Base-by-base conservation (phyloP, 768 basidiomycete genomes). In the Paxillus ammoniavirescens region DNA sequence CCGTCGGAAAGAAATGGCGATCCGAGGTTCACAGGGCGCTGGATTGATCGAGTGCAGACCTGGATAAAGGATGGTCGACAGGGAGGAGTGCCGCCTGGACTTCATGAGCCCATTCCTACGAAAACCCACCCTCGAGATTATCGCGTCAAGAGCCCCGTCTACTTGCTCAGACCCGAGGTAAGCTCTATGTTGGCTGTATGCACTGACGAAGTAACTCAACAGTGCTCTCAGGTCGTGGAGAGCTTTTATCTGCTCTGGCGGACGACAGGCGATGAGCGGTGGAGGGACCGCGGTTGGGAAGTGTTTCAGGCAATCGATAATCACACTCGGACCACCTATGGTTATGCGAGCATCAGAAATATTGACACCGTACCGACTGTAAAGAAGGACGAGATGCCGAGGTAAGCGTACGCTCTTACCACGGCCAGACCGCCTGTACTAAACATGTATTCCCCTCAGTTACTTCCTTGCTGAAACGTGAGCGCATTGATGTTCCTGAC, bases 181-280 rank as follows among this genome's bases (percentile, higher is more conserved):
- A 31, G 74, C 59, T 46, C 17, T n/a, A 12, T 18, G 10, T 13
- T 15, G 9, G 14, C 3, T 28, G 18, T 26, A 13, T 26, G 14
- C 12, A 46, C 4, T 26, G 33, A 36, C 21, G 30, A 15, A 8
- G 42, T 14, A 17, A 30, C n/a, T n/a, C 4, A 5, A 35, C 5
- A 6, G 23, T 13, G 23, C n/a, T 2, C 5, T 26, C 54, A 82
- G 82, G 70, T 79, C 15, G 59, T 82, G 3, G 82, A 83, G 63
- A 77, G 75, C 49, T 73, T 83, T 50, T 84, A 80, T 65, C 63
- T 82, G 30, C 61, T 82, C 45, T 84, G 79, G 77, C 69, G 72
- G 49, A 76, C 77, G 5, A 83, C 82, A 2, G 77, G 78, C 6
- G 72, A 79, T 50, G 66, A 65, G 30, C 62, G 67, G 12, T 84